phyloP scores from a whole-genome alignment of 2,329 filamentous ascomycete genomes.

The Orbilia brochopaga region DNA sequence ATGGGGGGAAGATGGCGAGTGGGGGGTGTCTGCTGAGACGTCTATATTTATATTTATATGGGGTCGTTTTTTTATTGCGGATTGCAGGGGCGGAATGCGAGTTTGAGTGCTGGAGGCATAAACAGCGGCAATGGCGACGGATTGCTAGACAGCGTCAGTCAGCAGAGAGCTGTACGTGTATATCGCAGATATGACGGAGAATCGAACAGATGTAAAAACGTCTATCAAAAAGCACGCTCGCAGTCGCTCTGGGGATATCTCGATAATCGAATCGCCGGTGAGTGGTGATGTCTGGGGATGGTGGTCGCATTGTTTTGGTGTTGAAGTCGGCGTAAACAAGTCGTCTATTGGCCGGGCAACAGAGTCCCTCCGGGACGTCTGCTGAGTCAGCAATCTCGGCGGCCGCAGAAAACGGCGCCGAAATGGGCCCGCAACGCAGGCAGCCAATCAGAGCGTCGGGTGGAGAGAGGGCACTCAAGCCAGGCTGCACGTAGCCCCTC shows the following conservation, averaged over 20 bases:
- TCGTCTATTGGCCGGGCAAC: neutral
- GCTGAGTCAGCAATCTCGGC: conserved; percentile 17
- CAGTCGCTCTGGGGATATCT: too few species aligned
- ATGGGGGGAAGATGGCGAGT: neutral
- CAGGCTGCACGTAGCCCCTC: too few species aligned
- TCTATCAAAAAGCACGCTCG: too few species aligned
- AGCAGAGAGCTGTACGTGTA: neutral
- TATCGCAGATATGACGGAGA: too few species aligned
- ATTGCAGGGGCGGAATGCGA: neutral
- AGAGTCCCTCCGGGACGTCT: conserved; percentile 4
- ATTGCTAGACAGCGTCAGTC: neutral
- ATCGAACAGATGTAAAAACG: too few species aligned
- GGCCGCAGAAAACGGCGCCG: neutral
- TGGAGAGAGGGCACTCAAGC: neutral
- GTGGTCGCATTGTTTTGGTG: neutral
- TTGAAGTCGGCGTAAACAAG: neutral
- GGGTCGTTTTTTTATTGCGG: neutral
- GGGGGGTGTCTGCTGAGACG: neutral
- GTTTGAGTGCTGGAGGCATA: neutral
- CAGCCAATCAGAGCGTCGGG: conserved; percentile 9
- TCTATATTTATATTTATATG: neutral
- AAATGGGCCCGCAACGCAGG: neutral
- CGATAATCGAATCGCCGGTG: too few species aligned
- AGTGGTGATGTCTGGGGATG: too few species aligned
- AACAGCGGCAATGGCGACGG: neutral